Base-by-base conservation (phyloP, 768 basidiomycete species). In the Trametes coccinea region DNA sequence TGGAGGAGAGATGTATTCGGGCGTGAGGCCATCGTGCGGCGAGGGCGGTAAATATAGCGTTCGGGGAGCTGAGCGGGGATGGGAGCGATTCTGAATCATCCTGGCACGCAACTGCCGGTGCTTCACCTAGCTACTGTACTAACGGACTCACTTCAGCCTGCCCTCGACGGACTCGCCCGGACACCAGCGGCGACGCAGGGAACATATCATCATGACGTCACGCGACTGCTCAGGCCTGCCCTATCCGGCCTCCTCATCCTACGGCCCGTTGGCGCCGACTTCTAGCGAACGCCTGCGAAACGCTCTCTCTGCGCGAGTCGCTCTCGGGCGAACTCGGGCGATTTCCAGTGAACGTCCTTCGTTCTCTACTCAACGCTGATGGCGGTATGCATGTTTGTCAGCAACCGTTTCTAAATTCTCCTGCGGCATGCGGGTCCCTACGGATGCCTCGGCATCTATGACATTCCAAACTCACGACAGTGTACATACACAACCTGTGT, bases 151-250 rank as follows among this genome's bases (percentile, higher is more conserved):
- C 5, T 11, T 37, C 34, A 37, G 34, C 34, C 34, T 37, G 34
- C 34, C 34, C 34, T 37, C 34, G 34, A 37, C 34, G 34, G 34
- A 37, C 34, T 3, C 4, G n/a, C 30, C 16, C 59, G 59, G 59
- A 44, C 44, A 47, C 29, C n/a, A 9, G 33, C 50, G 59, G n/a
- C 11, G 45, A 13, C 43, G 27, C 6, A 53, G 53, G 59, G 53
- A 60, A 48, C 13, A 46, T 60, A 22, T 11, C 51, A 47, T 45
- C 33, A 53, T 60, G 59, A 60, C 59, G 59, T 60, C 59, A 60
- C 34, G 45, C 59, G 51, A 47, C 40, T 17, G 4, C 14, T 31
- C 49, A 5, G 16, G 5, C 51, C 5, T 53, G 44, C 57, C 44
- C 30, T 29, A 14, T 46, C 11, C 31, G 44, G 33, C 7, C 6